Evolutionary conservation across 148 eudicot genomes (phyloP), one percentile per base, ranked within the genome.

Genomic region (Rhododendron williamsianum): DNA sequence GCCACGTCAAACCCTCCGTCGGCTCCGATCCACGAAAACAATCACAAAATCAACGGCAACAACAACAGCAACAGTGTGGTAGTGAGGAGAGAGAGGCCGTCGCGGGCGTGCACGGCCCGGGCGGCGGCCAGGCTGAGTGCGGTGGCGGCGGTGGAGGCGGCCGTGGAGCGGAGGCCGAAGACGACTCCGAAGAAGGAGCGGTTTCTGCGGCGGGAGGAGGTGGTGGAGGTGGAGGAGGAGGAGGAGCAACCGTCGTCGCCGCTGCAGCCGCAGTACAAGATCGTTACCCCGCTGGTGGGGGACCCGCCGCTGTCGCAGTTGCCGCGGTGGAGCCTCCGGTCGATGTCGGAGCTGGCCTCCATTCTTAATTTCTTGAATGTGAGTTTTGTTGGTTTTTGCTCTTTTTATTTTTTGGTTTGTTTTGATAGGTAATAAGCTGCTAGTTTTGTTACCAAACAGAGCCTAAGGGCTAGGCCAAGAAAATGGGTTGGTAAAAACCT

Each of bases 271-370:
- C 93, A 91, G 87, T 92, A 93, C 87, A 94, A 91, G 88, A 89
- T 94, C 71, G 85, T 96, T 7, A 97, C 99, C 9, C 91, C 90
- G 6, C 74, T 97, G 63, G 91, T 92, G 78, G 92, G 89, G 81
- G 92, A 89, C 69, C 94, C 95, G n/a, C 90, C 90, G 3, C 76
- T 85, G 25, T 91, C 90, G 48, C 99, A 95, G 91, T 86, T 92
- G 85, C 92, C 94, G 2, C 87, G 98, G 90, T 92, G 99, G 98
- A 86, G 85, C 19, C 88, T 95, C 85, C 90, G 99, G 89, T 89
- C 95, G 13, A 95, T 94, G 99, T 97, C 98, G 94, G 94, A 97
- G 83, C 85, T 97, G 91, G 99, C 98, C 85, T 97, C 99, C 0
- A 85, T 95, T 84, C 92, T 97, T 51, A 90, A 96, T 91, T 96